These are phyloP conservation scores for Tuber indicum DNA, from an alignment of 495 filamentous ascomycete genomes.

Conservation along the genomic window DNA sequence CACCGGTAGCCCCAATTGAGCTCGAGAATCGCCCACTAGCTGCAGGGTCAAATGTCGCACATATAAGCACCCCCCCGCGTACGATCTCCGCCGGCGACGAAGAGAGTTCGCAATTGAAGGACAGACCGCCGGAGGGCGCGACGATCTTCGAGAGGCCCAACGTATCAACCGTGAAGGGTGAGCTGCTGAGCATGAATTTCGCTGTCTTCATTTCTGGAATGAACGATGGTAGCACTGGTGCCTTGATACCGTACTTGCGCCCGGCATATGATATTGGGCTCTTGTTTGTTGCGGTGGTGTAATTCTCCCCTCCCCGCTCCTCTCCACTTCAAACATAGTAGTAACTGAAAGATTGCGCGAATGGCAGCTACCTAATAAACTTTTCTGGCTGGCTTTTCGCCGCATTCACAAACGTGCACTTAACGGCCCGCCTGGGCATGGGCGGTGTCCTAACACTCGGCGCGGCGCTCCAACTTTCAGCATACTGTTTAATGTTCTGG, in stretches of 20 bases:
- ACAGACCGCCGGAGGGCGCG: conserved; percentile 24
- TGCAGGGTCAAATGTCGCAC: not conserved
- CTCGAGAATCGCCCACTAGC: not conserved
- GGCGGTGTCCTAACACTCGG: conserved; percentile 56
- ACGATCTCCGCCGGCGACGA: conserved; percentile 5
- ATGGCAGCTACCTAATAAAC: conserved; percentile 54
- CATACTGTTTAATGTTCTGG: conserved; percentile 59
- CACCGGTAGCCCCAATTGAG: not conserved
- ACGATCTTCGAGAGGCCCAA: conserved; percentile 26
- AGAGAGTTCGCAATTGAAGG: conserved; percentile 17
- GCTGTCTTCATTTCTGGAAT: conserved; percentile 51
- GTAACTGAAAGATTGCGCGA: not conserved
- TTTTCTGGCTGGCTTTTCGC: conserved; percentile 70
- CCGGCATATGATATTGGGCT: conserved; percentile 35
- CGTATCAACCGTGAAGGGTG: conserved; percentile 25
- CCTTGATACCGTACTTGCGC: conserved; percentile 64
- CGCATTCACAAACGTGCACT: conserved; percentile 57
- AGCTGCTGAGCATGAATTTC: conserved; percentile 25
- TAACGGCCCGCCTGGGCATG: conserved; percentile 55
- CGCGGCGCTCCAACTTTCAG: conserved; percentile 48
- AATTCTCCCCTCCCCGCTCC: not conserved
- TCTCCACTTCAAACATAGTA: not conserved
- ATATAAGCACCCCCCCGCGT: not conserved
- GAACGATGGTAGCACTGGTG: conserved; percentile 61
- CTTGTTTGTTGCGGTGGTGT: conserved; percentile 32